A percentile compares a stretch with the other conserved stretches of the same genome.
Conservation (phyloP, 192 early-diverging fungal species). For the Coemansia sp. region DNA sequence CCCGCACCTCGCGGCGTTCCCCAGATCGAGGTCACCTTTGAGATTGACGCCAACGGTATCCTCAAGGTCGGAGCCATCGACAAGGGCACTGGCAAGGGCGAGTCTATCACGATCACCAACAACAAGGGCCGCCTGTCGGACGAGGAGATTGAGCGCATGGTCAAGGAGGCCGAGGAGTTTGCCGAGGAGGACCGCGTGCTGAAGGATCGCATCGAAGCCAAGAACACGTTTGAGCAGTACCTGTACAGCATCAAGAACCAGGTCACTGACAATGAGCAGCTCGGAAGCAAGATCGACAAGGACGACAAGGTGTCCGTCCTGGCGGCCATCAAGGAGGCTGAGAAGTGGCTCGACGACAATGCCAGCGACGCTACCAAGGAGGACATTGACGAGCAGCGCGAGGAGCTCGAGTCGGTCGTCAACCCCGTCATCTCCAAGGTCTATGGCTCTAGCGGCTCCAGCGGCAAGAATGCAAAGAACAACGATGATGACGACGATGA, state of each 20-base stretch:
- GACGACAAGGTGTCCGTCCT: slow-evolving; percentile 90
- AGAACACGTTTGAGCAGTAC: slow-evolving; percentile 91
- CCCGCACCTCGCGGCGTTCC: slow-evolving; percentile 95
- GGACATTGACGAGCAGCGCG: slow-evolving; percentile 95
- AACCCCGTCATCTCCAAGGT: slow-evolving; percentile 95
- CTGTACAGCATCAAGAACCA: slow-evolving; percentile 86
- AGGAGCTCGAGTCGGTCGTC: slow-evolving; percentile 88
- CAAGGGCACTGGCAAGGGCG: slow-evolving; percentile 95
- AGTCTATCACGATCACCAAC: slow-evolving; percentile 96
- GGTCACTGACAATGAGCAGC: slow-evolving; percentile 77
- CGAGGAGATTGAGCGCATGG: slow-evolving; percentile 98
- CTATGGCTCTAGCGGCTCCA: slow-evolving; percentile 61
- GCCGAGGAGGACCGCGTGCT: slow-evolving; percentile 82
- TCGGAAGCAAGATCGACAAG: slow-evolving; percentile 79
- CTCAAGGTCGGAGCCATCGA: slow-evolving; percentile 94
- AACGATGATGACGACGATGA: slow-evolving; percentile 48
- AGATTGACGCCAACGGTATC: slow-evolving; percentile 99
- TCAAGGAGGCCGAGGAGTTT: slow-evolving; percentile 91
- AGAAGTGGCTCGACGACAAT: slow-evolving; percentile 84
- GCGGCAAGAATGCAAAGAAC: slow-evolving; percentile 58
- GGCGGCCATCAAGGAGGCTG: slow-evolving; percentile 75
- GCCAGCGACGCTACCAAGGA: slow-evolving; percentile 85
- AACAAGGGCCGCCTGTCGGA: slow-evolving; percentile 93
- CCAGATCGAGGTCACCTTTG: slow-evolving; percentile 98
- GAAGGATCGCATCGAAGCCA: slow-evolving; percentile 86